Percentiles rank a stretch among this genome's conserved stretches.
phyloP scores from a whole-genome alignment of 2,329 filamentous ascomycete species.

The Botryotinia calthae region DNA sequence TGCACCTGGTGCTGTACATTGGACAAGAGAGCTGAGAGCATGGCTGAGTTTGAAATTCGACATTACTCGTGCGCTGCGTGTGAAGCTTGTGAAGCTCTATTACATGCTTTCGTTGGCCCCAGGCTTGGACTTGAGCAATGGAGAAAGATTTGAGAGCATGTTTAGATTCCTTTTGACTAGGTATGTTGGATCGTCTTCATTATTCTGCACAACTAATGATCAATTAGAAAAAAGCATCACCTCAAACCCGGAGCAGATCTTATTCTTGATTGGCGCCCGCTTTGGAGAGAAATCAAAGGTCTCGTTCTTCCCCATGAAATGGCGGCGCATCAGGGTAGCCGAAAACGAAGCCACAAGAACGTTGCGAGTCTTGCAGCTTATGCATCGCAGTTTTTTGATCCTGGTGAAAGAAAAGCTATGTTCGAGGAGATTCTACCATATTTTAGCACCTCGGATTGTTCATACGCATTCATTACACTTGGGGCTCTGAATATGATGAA shows the following conservation, averaged over 20 bases:
- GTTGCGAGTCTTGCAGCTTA: slow-evolving; percentile 88
- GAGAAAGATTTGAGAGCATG: slow-evolving; percentile 95
- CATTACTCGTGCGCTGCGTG: slow-evolving; percentile 78
- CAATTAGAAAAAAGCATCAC: slow-evolving; percentile 83
- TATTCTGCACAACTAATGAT: slow-evolving; percentile 9
- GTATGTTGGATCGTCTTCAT: slow-evolving; percentile 51
- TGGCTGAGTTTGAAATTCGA: slow-evolving; percentile 98
- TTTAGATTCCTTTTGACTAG: slow-evolving; percentile 88
- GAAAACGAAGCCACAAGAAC: slow-evolving; percentile 57
- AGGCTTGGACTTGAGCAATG: slow-evolving; percentile 75
- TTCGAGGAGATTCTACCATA: slow-evolving; percentile 77
- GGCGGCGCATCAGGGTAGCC: slow-evolving; percentile 58
- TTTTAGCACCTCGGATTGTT: slow-evolving; percentile 90
- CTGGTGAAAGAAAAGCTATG: slow-evolving; percentile 77
- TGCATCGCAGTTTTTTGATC: slow-evolving; percentile 89
- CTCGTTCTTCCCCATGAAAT: slow-evolving; percentile 85
- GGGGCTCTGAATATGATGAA: slow-evolving; percentile 83
- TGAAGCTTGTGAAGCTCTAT: slow-evolving; percentile 84
- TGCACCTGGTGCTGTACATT: slow-evolving; percentile 87
- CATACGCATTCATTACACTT: slow-evolving; percentile 90
- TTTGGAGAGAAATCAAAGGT: slow-evolving; percentile 90
- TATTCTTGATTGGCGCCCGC: slow-evolving; percentile 85
- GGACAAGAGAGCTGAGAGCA: slow-evolving; percentile 92
- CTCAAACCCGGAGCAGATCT: slow-evolving; percentile 86
- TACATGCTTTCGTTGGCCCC: slow-evolving; percentile 91